phyloP scores from a whole-genome alignment of 345 rosid genomes.

The Brassica carinata region DNA sequence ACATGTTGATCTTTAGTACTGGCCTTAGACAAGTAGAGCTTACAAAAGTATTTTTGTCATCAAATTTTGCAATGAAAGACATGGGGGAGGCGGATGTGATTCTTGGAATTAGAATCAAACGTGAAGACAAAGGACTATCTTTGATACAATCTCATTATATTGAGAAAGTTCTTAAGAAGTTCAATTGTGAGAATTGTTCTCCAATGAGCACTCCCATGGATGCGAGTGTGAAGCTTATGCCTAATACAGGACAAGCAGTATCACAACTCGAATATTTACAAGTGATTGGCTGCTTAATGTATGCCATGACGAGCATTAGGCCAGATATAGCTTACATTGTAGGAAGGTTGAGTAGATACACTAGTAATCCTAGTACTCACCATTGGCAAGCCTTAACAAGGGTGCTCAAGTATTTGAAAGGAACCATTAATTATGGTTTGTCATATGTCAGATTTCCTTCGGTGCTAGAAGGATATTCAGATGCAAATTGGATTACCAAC shows the following conservation, averaged over 20 bases:
- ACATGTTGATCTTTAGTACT: neutral
- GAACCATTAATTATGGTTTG: neutral
- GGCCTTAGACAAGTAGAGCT: neutral
- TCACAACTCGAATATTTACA: neutral
- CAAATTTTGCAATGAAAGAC: neutral
- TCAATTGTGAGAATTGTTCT: neutral
- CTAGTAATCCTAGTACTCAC: neutral
- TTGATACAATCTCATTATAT: neutral
- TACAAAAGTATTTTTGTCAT: neutral
- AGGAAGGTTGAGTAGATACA: too few relatives aligned
- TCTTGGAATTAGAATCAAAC: neutral
- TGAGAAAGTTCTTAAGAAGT: neutral
- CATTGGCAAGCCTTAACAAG: too few relatives aligned
- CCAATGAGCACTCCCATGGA: neutral
- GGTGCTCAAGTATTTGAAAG: neutral
- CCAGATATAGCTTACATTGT: neutral
- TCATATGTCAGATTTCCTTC: neutral
- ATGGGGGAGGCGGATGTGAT: neutral
- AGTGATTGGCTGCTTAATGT: neutral
- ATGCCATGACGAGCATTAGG: neutral
- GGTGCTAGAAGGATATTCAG: neutral
- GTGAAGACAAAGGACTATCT: too few relatives aligned
- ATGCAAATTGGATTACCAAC: neutral
- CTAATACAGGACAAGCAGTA: neutral
- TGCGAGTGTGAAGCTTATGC: neutral